Evolutionary conservation across 1,284 basidiomycete genomes (phyloP).

Genomic region (Heterobasidion parviporum): DNA sequence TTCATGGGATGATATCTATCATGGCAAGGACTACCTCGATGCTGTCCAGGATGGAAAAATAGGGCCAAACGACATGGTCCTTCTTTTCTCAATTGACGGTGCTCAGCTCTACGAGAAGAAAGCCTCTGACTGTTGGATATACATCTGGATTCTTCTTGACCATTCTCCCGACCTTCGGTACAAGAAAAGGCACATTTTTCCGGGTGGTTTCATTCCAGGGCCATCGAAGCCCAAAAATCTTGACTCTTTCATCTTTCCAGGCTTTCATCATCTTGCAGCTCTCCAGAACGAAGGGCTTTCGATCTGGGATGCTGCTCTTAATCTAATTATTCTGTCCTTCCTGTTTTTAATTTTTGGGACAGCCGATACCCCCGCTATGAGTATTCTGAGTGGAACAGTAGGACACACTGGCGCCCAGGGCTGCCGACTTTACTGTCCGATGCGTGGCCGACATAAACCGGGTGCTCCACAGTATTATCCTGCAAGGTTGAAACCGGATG

Average conservation of each 20-base stretch:
- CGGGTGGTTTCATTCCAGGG: conserved; percentile 17
- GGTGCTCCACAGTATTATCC: conserved; percentile 23
- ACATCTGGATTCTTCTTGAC: conserved; percentile 18
- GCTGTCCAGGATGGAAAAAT: conserved; percentile 10
- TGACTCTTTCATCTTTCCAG: conserved; percentile 21
- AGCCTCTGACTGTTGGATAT: conserved; percentile 16
- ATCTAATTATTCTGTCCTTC: conserved; percentile 8
- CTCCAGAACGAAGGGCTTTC: conserved; percentile 12
- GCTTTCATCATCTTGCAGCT: conserved; percentile 17
- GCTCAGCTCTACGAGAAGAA: conserved; percentile 21
- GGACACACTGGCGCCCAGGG: conserved; percentile 25
- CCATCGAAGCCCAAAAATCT: conserved; percentile 18
- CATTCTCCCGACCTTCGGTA: conserved; percentile 13
- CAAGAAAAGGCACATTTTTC: conserved; percentile 17
- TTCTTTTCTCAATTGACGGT: conserved; percentile 20
- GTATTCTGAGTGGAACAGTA: conserved; percentile 22
- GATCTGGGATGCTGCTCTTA: conserved; percentile 16
- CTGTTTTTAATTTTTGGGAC: conserved; percentile 12
- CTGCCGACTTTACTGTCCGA: conserved; percentile 24
- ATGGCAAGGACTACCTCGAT: conserved; percentile 14
- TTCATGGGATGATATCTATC: conserved; percentile 7
- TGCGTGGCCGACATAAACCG: conserved; percentile 23
- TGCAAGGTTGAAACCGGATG: conserved; percentile 19
- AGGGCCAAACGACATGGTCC: conserved; percentile 7
- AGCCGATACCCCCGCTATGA: conserved; percentile 18